Evolutionary conservation across 176 grass and related monocot genomes (phyloP).

Genomic region (Guadua angustifolia): DNA sequence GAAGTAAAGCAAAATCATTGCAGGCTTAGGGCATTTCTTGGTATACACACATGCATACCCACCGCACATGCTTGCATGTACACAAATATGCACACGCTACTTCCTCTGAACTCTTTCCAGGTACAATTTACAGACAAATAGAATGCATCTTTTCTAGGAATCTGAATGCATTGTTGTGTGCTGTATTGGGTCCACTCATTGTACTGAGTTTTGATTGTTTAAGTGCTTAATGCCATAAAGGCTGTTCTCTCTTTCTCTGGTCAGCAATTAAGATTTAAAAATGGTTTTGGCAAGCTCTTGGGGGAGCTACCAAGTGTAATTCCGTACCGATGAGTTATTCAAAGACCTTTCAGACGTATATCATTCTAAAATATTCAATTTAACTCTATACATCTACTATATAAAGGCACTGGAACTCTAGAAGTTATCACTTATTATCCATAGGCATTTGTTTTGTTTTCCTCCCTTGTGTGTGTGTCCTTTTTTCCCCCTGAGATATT

Average conservation of each 20-base stretch:
- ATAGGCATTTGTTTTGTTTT: background rate
- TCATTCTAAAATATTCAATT: background rate
- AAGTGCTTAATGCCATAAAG: background rate
- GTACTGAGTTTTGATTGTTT: background rate
- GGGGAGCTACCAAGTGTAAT: background rate
- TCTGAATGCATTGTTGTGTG: background rate
- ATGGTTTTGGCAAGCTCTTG: background rate
- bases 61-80: background rate
- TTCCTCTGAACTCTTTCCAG: background rate
- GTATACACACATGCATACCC: background rate
- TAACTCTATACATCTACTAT: background rate
- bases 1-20: slow-evolving; percentile 2
- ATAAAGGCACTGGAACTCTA: background rate
- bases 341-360: background rate
- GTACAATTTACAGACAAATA: background rate
- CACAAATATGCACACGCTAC: background rate
- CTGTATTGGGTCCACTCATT: background rate
- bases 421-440: background rate
- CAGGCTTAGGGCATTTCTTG: background rate
- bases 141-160: background rate
- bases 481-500: background rate
- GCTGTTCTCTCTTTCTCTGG: slow-evolving; percentile 3
- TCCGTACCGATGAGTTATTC: background rate
- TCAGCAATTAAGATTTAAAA: slow-evolving; percentile 18
- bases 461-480: background rate